Percentiles rank a stretch among this genome's conserved stretches.
These are phyloP conservation scores for Fusarium xyrophilum DNA, from an alignment of 2,329 filamentous ascomycete genomes.

Conservation along the genomic window DNA sequence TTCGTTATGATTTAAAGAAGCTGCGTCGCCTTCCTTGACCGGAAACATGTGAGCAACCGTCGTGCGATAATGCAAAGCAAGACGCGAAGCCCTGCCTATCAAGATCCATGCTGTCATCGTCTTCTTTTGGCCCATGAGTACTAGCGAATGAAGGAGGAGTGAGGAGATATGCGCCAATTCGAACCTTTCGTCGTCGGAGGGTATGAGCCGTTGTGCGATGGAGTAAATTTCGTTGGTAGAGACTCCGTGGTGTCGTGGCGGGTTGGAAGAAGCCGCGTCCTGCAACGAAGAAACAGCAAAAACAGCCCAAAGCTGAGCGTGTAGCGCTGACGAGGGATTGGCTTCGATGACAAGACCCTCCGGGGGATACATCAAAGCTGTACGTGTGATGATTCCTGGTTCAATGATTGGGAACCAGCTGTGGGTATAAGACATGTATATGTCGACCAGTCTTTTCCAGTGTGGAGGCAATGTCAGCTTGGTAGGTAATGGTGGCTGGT, in stretches of 20 bases:
- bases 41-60: constrained; percentile 31
- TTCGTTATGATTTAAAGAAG: constrained; percentile 20
- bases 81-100: constrained; percentile 66
- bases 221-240: constrained; percentile 53
- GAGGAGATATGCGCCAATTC: constrained; percentile 50
- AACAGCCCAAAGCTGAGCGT: constrained; percentile 67
- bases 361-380: constrained; percentile 52
- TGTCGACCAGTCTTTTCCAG: constrained; percentile 69
- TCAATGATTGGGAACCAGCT: constrained; percentile 79
- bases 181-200: constrained; percentile 55
- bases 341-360: constrained; percentile 44
- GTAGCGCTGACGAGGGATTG: constrained; percentile 46
- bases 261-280: constrained; percentile 44
- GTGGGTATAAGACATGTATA: constrained; percentile 78
- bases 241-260: background rate
- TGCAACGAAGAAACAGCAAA: constrained; percentile 65
- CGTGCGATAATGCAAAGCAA: constrained; percentile 46
- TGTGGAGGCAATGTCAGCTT: constrained; percentile 56
- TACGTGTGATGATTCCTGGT: constrained; percentile 65
- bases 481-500: constrained; percentile 9
- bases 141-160: constrained; percentile 64
- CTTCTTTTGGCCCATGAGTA: constrained; percentile 67
- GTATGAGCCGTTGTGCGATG: constrained; percentile 58
- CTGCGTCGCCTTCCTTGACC: constrained; percentile 17
- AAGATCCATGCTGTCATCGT: constrained; percentile 67